Conservation (phyloP, 2,329 filamentous ascomycete species). For the Juglanconis sp. region DNA sequence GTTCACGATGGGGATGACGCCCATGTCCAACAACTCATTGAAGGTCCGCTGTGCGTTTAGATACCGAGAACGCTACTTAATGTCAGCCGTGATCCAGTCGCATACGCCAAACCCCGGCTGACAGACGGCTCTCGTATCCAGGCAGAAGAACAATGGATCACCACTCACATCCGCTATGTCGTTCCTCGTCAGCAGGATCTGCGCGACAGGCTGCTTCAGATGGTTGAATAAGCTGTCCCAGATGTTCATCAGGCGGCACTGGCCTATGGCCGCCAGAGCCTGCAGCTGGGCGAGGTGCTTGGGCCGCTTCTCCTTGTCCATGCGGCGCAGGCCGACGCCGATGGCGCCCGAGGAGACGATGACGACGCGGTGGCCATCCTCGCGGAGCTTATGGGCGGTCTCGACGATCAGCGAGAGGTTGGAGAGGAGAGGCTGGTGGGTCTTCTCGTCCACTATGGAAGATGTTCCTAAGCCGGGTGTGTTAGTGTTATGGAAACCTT, state of each 20-base stretch:
- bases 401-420: slow-evolving; percentile 91
- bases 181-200: slow-evolving; percentile 89
- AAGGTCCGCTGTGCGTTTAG: slow-evolving; percentile 96
- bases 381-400: slow-evolving; percentile 80
- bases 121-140: not conserved
- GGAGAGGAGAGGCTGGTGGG: slow-evolving; percentile 87
- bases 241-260: slow-evolving; percentile 89
- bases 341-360: slow-evolving; percentile 97
- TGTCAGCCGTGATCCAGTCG: slow-evolving; percentile 22
- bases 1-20: slow-evolving; percentile 96
- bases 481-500: not conserved
- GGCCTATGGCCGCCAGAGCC: slow-evolving; percentile 91
- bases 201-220: slow-evolving; percentile 84
- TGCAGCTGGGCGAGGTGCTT: slow-evolving; percentile 87
- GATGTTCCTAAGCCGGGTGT: slow-evolving; percentile 68
- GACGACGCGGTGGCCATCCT: slow-evolving; percentile 91
- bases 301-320: slow-evolving; percentile 82
- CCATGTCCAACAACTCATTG: slow-evolving; percentile 84
- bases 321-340: slow-evolving; percentile 84
- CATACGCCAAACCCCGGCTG: too few species aligned
- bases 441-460: slow-evolving; percentile 97
- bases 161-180: slow-evolving; percentile 84
- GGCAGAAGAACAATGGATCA: not conserved
- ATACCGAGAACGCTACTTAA: slow-evolving; percentile 75
- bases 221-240: slow-evolving; percentile 93